phyloP scores from a whole-genome alignment of 2,329 filamentous ascomycete species.

The Alternaria brassicicola region DNA sequence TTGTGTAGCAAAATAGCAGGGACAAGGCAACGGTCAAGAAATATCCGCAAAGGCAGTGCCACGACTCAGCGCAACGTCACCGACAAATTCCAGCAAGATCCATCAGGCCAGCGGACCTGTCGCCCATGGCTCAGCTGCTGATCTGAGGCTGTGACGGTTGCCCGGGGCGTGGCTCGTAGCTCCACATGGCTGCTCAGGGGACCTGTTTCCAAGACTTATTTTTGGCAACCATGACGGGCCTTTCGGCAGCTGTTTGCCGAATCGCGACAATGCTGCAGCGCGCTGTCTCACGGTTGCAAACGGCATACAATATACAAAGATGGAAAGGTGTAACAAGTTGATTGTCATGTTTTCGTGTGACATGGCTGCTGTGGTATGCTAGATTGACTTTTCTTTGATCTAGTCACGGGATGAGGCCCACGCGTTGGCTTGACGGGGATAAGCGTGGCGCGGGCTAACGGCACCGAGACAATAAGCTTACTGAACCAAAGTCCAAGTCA shows the following conservation, averaged over 20 bases:
- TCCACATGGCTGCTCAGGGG: conserved; percentile 28
- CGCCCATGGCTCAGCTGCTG: conserved; percentile 6
- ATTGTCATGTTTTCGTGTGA: neutral
- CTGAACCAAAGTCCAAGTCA: neutral
- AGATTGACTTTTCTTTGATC: neutral
- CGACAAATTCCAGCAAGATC: conserved; percentile 4
- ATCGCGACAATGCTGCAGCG: neutral
- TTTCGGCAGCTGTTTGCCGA: neutral
- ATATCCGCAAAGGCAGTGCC: neutral
- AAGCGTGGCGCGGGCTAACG: neutral
- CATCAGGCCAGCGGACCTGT: neutral
- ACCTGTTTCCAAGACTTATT: conserved; percentile 18
- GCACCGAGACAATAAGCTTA: neutral
- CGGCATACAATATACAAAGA: neutral
- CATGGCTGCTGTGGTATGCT: neutral
- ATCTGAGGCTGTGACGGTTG: conserved; percentile 15
- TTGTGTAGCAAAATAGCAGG: neutral
- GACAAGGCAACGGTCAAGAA: neutral
- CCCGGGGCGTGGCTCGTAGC: conserved; percentile 13
- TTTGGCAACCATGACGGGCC: conserved; percentile 19
- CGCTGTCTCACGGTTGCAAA: neutral
- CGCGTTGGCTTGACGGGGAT: conserved; percentile 1
- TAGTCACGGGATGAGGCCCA: neutral
- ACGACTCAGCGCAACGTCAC: conserved; percentile 12
- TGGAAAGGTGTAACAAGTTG: too few relatives aligned